Evolutionary conservation across 2,329 filamentous ascomycete genomes (phyloP).

Genomic region (Drechslerella coelobrocha): DNA sequence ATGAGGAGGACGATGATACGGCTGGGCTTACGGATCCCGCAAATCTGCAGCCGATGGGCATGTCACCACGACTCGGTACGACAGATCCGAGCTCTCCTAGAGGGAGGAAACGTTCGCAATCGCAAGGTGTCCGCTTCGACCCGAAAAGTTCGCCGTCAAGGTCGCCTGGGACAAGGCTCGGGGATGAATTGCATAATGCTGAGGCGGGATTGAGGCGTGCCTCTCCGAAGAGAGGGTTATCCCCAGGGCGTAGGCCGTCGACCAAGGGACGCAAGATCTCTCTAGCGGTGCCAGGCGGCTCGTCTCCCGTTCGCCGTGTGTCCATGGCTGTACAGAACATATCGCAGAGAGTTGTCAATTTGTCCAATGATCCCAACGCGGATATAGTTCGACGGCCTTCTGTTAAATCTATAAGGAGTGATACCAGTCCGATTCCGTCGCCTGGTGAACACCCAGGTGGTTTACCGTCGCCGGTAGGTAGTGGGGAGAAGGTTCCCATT

Average conservation of each 20-base stretch:
- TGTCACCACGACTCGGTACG: slow-evolving; percentile 15
- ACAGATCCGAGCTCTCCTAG: slow-evolving; percentile 20
- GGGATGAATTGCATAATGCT: slow-evolving; percentile 54
- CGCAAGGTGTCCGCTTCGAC: slow-evolving; percentile 52
- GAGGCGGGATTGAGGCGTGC: slow-evolving; percentile 53
- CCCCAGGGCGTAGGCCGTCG: slow-evolving; percentile 32
- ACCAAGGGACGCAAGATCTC: slow-evolving; percentile 46
- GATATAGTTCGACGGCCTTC: slow-evolving; percentile 75
- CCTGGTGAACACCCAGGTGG: slow-evolving; percentile 64
- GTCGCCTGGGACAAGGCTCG: slow-evolving; percentile 53
- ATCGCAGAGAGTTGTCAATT: slow-evolving; percentile 96
- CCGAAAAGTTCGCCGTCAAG: slow-evolving; percentile 45
- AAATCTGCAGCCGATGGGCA: slow-evolving; percentile 54
- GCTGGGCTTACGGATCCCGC: slow-evolving; percentile 52
- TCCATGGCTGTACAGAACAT: slow-evolving; percentile 68
- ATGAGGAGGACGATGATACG: slow-evolving; percentile 52
- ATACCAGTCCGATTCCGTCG: slow-evolving; percentile 65
- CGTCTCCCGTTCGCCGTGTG: slow-evolving; percentile 62
- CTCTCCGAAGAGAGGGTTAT: slow-evolving; percentile 26
- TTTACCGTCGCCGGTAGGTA: slow-evolving; percentile 61
- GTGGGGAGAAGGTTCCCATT: slow-evolving; percentile 34
- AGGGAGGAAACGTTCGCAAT: slow-evolving; percentile 51
- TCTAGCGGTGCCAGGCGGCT: slow-evolving; percentile 55
- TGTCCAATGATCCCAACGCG: slow-evolving; percentile 79
- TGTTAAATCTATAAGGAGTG: slow-evolving; percentile 66